Base-by-base conservation (phyloP, 805 yeast species). In the Sugiyamaella valdiviana region DNA sequence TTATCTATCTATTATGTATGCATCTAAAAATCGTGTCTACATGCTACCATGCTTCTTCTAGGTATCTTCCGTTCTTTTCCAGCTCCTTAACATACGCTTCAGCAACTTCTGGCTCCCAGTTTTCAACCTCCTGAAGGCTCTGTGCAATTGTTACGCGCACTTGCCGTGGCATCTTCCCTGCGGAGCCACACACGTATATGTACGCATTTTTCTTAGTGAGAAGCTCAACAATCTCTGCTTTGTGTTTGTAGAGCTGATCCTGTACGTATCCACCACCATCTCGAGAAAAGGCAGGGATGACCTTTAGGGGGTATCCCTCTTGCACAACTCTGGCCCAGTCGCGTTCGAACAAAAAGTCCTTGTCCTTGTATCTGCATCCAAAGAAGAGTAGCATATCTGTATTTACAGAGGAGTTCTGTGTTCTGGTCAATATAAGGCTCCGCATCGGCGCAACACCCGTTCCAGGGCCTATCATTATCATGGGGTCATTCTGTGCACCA, bases 361-460 rank as follows among this genome's bases (percentile, higher is more conserved):
- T 83, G 2, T 70, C 71, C 39, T 71, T 70, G 57, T 64, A 72
- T 49, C 98, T 69, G 64, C 83, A 83, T 1, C 98, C 99, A 51
- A 79, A 78, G 57, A 90, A 86, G 22, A 91, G 63, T 39, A 74
- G 67, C 37, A 83, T 59, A 1, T 65, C 37, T 4, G 45, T 22
- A 37, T 50, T 48, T 0, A 53, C 51, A 6, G 48, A 37, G 5
- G 57, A 55, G 3, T 20, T 37, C 6, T 20, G 39, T 1, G 22
- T 22, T 24, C 50, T 37, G 35, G 16, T 64, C 39, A 77, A 77
- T 12, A 91, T 73, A 37, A 90, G 59, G 1, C 86, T 76, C 58
- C 87, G 78, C 76, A 91, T 80, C 1, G 99, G 99, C 0, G 99
- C 99, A 9, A 93, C 72, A 1, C 99, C 99, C 0, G 98, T 95